phyloP scores from a whole-genome alignment of 768 basidiomycete genomes.

The Macrocybe gigantea region DNA sequence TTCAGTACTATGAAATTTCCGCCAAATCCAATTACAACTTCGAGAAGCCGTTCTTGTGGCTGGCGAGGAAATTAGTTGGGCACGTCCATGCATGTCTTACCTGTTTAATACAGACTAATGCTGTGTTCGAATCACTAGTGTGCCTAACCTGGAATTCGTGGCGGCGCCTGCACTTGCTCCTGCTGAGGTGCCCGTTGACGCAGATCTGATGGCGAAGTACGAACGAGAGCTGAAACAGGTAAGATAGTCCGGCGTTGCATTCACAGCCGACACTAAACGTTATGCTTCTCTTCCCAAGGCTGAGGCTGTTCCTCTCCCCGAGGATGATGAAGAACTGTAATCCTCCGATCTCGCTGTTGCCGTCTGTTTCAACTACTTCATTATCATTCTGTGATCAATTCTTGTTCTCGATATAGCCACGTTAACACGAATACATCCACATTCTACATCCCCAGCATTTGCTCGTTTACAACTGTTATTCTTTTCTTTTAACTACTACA shows the following conservation, averaged over 20 bases:
- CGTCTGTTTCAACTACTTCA: no score
- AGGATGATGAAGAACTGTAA: conserved; percentile 63
- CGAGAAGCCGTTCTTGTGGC: conserved; percentile 99
- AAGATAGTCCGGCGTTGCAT: conserved; percentile 9
- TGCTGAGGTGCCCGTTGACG: conserved; percentile 86
- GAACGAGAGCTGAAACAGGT: conserved; percentile 69
- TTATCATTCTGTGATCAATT: no score
- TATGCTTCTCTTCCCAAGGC: conserved; percentile 41
- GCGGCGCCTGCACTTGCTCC: conserved; percentile 95
- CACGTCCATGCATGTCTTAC: conserved; percentile 29
- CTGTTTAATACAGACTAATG: not conserved
- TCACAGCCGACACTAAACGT: not conserved
- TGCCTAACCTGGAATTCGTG: conserved; percentile 86
- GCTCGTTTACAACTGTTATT: no score
- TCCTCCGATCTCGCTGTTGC: no score
- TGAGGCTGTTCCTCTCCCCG: conserved; percentile 89
- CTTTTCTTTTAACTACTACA: no score
- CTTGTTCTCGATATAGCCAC: no score
- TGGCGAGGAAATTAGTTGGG: conserved; percentile 97
- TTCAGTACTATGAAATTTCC: conserved; percentile 99
- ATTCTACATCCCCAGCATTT: no score
- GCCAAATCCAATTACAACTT: conserved; percentile 99
- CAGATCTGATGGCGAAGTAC: conserved; percentile 73
- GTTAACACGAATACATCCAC: no score
- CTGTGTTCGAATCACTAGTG: conserved; percentile 38